Base-by-base conservation (phyloP, 345 rosid species). In the Populus ilicifolia region DNA sequence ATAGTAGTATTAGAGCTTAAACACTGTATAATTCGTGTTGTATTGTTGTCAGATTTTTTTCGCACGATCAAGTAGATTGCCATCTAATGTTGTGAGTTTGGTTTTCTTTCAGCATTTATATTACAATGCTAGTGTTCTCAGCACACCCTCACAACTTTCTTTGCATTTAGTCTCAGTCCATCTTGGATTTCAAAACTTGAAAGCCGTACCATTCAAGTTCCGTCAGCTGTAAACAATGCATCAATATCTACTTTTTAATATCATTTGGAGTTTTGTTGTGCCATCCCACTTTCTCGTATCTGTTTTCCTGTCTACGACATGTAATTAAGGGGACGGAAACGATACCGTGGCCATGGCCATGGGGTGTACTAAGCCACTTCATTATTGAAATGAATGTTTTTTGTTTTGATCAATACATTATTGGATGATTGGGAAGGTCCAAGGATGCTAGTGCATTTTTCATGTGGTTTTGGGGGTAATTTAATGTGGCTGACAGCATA, bases 1-100 rank as follows among this genome's bases (percentile, higher is more conserved):
- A 77, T 79, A 69, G 61, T 56, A 46, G 73, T 67, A 30, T 69
- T 72, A 78, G 18, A 72, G 48, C 67, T 75, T 62, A 80, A 72
- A 73, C 62, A 20, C 3, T 52, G 17, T 71, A 66, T 71, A 66
- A 72, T 33, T 41, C 71, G 69, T 70, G 25, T 30, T 75, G 2
- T 17, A 25, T 44, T 30, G 5, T 29, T 72, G n/a, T 25, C 33
- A 41, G 43, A 64, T 62, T 63, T 30, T 11, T 4, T 14, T 65
- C 52, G 25, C 56, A 9, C 5, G 38, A n/a, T 18, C 73, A 13
- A 62, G 63, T 68, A 30, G 12, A 38, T 41, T 66, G 16, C 46
- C 41, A 11, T n/a, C 72, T 17, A 62, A 43, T 14, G 29, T 7
- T 27, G 50, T 17, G 50, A 30, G 48, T 13, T 23, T 56, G 27